Evolutionary conservation across 257 asterid species (phyloP), one percentile per base, ranked within the genome.

Genomic region (Scutellaria galericulata): DNA sequence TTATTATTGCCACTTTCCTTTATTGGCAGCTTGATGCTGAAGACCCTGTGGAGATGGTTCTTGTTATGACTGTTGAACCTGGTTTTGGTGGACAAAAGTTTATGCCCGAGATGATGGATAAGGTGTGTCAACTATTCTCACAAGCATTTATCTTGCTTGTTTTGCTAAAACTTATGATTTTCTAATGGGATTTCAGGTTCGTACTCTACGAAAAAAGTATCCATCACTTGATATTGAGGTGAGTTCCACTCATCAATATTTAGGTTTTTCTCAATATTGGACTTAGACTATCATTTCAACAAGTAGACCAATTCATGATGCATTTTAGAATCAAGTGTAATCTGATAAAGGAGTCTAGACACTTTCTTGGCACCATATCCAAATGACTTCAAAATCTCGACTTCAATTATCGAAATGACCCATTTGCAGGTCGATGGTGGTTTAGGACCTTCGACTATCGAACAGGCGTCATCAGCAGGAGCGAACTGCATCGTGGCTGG

Each of bases 31-130:
- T 93, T 54, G 97, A 93, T 15, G 81, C 80, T 44, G 78, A 86
- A 81, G 79, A 75, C 66, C 86, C 89, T 2, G 96, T 85, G 46
- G 96, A 89, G 75, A 59, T 94, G 96, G 96, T 94, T 68, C 95
- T 94, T 35, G 90, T 94, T 44, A 94, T 94, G 98, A 93, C 98
- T 12, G 98, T 91, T 63, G 91, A 89, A 80, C 97, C 98, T 75
- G 97, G 97, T 75, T 91, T 91, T 83, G 96, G 97, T 7, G 97
- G 98, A 75, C 97, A 94, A 68, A 91, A 91, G 75, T 94, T 94
- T 74, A 94, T 91, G 96, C 96, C 96, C 3, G 95, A 91, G 76
- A 91, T 72, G 79, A 85, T 91, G 97, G 96, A 94, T 73, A 91
- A 94, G 96, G 98, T 91, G 70, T 65, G 37, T 52, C 22, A 39